phyloP scores from a whole-genome alignment of 495 filamentous ascomycete species.

The Tirmania nivea region DNA sequence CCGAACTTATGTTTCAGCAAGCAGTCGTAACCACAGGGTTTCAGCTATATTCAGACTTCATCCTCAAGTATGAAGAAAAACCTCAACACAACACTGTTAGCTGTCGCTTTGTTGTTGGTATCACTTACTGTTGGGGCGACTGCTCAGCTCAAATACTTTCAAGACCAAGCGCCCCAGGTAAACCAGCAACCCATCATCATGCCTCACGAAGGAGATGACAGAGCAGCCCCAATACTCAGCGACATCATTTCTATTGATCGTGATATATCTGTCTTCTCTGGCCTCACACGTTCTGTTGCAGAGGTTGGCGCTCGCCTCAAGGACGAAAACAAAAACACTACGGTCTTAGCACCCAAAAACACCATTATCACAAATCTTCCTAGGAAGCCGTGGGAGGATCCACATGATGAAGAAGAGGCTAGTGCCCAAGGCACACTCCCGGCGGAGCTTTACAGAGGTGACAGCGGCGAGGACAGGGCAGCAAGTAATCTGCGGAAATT shows the following conservation, averaged over 20 bases:
- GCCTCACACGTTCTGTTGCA: conserved; percentile 62
- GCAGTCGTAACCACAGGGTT: too few species aligned
- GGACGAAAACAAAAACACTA: conserved; percentile 49
- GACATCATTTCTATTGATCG: conserved; percentile 71
- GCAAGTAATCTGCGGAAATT: conserved; percentile 58
- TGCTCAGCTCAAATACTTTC: too few species aligned
- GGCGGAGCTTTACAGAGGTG: conserved; percentile 54
- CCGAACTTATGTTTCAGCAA: too few species aligned
- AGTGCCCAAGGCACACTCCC: conserved; percentile 40
- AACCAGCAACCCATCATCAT: too few species aligned
- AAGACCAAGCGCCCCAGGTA: background rate
- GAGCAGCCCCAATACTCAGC: conserved; percentile 31
- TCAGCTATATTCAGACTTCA: too few species aligned
- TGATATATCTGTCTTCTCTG: conserved; percentile 70
- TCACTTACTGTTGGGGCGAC: too few species aligned
- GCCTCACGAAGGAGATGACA: background rate
- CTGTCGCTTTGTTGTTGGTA: too few species aligned
- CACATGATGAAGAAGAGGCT: conserved; percentile 49
- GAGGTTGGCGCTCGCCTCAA: conserved; percentile 48
- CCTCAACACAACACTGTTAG: too few species aligned
- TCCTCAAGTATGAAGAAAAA: too few species aligned
- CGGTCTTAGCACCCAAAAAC: conserved; percentile 76
- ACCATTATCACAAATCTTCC: conserved; percentile 56
- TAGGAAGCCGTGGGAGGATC: conserved; percentile 86
- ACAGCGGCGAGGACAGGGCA: conserved; percentile 57